Base-by-base conservation (phyloP, 352 stramenopile species). In the Globisporangium heterothallicum region DNA sequence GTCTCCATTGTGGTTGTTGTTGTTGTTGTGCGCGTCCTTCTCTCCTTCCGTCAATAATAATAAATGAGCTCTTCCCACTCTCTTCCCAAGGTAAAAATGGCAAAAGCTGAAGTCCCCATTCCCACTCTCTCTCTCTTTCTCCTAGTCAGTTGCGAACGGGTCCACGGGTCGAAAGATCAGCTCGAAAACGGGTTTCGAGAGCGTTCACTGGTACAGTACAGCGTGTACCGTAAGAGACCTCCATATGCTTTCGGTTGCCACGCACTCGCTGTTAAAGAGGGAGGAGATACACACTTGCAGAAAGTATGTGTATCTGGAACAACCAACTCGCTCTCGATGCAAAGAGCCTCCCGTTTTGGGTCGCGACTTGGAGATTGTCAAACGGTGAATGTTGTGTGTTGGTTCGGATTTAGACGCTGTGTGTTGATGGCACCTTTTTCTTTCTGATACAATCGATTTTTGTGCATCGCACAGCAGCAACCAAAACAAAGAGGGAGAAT, bases 1-100 rank as follows among this genome's bases (percentile, higher is more conserved):
- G 34, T 50, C 54, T 58, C 56, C 42, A 50, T 63, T 1, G 10
- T 48, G 36, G 32, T 30, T 48, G 38, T 56, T 22, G 49, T 56
- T 18, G 12, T 56, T 18, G 47, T 19, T 29, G n/a, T 51, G 19
- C 44, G 22, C 30, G 26, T 18, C 22, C n/a, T n/a, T n/a, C n/a
- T n/a, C n/a, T n/a, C n/a, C n/a, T n/a, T n/a, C n/a, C n/a, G n/a
- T n/a, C n/a, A n/a, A n/a, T n/a, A n/a, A n/a, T n/a, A n/a, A n/a
- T n/a, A n/a, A n/a, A n/a, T n/a, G n/a, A 25, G 22, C 30, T 32
- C 22, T 12, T 51, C 19, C 30, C 18, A 14, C 22, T 13, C 44
- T 51, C 30, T 51, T 35, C 30, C 9, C n/a, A 3, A 2, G 41
- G 14, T 46, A 2, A 38, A 38, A 18, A 16, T 4, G 10, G 32